Conservation (phyloP, 2,329 filamentous ascomycete species). For the Coccinonectria pachysandricola region DNA sequence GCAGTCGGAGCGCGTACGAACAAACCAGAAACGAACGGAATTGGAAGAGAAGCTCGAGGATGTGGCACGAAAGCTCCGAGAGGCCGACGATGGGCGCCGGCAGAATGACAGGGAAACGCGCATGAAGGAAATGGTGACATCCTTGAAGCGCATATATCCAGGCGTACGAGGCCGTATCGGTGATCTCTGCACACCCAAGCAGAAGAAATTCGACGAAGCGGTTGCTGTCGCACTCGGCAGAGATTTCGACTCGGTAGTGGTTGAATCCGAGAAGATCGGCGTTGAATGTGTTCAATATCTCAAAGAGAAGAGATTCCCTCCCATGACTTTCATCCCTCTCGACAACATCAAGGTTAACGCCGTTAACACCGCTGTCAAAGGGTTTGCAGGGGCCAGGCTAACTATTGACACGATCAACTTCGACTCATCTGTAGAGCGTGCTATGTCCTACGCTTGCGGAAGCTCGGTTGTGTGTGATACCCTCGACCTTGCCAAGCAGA, state of each 20-base stretch:
- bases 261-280: constrained; percentile 89
- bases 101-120: constrained; percentile 74
- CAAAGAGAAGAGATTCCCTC: constrained; percentile 76
- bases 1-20: constrained; percentile 71
- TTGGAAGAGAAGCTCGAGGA: constrained; percentile 86
- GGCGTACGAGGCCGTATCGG: constrained; percentile 85
- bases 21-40: constrained; percentile 74
- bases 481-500: constrained; percentile 73
- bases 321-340: constrained; percentile 89
- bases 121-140: constrained; percentile 72
- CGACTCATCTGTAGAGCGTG: constrained; percentile 76
- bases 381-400: constrained; percentile 72
- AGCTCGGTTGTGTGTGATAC: constrained; percentile 92
- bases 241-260: constrained; percentile 88
- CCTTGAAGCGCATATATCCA: constrained; percentile 81
- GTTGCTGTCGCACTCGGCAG: constrained; percentile 86
- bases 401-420: constrained; percentile 97
- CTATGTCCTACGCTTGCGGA: constrained; percentile 89
- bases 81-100: constrained; percentile 74
- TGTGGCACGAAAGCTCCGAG: constrained; percentile 67
- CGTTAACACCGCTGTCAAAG: constrained; percentile 82
- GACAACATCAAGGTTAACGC: constrained; percentile 96
- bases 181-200: constrained; percentile 88
- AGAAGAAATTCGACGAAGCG: constrained; percentile 92
- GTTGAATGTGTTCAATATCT: constrained; percentile 91